Evolutionary conservation across 1,139 yeast genomes (phyloP).

Genomic region (Pichia sp.): DNA sequence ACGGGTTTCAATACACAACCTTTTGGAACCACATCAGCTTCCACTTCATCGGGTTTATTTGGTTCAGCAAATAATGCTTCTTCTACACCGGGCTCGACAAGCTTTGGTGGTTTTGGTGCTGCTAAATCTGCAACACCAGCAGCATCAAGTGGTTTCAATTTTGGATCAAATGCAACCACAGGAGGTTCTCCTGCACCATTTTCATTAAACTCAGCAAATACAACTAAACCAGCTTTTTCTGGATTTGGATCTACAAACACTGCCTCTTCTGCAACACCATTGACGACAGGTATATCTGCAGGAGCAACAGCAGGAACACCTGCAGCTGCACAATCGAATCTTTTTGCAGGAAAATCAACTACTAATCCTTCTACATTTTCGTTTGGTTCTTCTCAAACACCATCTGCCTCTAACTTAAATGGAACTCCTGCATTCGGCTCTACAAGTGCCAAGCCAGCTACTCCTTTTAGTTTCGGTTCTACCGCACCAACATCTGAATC

Average conservation of each 20-base stretch:
- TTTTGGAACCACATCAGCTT: too few species aligned
- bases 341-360: constrained; percentile 12
- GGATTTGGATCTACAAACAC: constrained; percentile 3
- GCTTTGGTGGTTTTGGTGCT: constrained; percentile 1
- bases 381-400: constrained; percentile 19
- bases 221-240: constrained; percentile 16
- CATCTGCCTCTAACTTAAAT: background rate
- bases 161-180: constrained; percentile 11
- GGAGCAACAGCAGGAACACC: constrained; percentile 6
- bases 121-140: background rate
- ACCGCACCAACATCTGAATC: constrained; percentile 1
- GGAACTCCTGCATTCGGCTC: too few species aligned
- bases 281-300: background rate
- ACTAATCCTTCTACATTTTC: constrained; percentile 19
- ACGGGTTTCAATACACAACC: too few species aligned
- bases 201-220: constrained; percentile 11
- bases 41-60: too few species aligned
- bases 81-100: background rate
- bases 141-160: constrained; percentile 16
- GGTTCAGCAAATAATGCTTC: background rate
- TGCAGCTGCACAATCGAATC: constrained; percentile 15
- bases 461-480: constrained; percentile 6
- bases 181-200: background rate
- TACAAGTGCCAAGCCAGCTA: constrained; percentile 2
- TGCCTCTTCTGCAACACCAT: constrained; percentile 3